Percentiles rank a stretch among this genome's conserved stretches.
These are phyloP conservation scores for rapeseed (Brassica napus) DNA, from an alignment of 345 rosid genomes.

Conservation along the genomic window DNA sequence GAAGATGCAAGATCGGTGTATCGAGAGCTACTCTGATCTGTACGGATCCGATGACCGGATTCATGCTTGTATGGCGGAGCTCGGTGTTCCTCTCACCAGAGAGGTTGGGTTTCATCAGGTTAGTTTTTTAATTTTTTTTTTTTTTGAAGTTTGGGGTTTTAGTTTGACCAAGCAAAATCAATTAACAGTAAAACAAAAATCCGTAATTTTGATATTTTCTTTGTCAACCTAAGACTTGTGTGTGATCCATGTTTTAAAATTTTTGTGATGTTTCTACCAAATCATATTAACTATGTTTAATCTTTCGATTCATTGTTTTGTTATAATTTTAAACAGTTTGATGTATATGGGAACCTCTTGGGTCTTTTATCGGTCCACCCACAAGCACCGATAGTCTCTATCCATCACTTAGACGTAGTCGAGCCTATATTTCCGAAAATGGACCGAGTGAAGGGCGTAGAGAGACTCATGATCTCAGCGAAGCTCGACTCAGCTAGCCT, in stretches of 20 bases:
- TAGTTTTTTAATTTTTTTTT: background rate
- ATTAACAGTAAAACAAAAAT: background rate
- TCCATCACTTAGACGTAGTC: conserved; percentile 67
- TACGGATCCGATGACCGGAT: conserved; percentile 80
- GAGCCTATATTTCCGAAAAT: conserved; percentile 64
- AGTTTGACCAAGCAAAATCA: background rate
- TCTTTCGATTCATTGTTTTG: background rate
- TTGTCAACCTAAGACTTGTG: too few species aligned
- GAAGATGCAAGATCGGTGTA: conserved; percentile 62
- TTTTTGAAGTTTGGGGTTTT: background rate
- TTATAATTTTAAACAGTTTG: conserved; percentile 41
- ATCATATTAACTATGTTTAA: too few species aligned
- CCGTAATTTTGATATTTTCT: background rate
- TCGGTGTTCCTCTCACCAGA: conserved; percentile 75
- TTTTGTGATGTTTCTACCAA: too few species aligned
- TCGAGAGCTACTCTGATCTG: conserved; percentile 53
- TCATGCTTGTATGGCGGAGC: conserved; percentile 85
- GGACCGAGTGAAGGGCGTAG: conserved; percentile 44
- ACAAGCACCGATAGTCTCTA: conserved; percentile 58
- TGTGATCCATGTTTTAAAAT: too few species aligned
- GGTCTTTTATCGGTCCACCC: conserved; percentile 84
- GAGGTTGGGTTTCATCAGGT: conserved; percentile 91
- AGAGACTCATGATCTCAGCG: conserved; percentile 46
- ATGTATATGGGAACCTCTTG: conserved; percentile 55
- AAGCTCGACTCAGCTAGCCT: conserved; percentile 64